phyloP scores from a whole-genome alignment of 2,329 filamentous ascomycete genomes.

The Talaromyces amestolkiae region DNA sequence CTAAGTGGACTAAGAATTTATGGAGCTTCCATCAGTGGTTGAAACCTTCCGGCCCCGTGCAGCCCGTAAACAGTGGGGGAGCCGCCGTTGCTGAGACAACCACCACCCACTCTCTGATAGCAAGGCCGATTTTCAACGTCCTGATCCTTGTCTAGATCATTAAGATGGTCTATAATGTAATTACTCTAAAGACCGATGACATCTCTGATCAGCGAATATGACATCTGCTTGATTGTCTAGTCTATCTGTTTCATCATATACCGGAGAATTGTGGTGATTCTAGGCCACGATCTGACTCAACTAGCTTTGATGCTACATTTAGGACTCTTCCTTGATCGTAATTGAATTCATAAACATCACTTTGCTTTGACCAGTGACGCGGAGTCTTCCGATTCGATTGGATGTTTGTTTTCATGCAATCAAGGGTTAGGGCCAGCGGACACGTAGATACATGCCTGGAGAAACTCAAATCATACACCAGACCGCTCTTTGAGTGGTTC shows the following conservation, averaged over 20 bases:
- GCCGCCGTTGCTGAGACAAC: slow-evolving; percentile 18
- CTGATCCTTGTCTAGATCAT: neutral
- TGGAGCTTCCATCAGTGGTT: neutral
- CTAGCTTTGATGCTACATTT: neutral
- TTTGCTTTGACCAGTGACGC: neutral
- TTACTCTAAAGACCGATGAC: neutral
- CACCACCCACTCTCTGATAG: neutral
- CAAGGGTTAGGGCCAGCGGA: neutral
- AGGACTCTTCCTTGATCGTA: neutral
- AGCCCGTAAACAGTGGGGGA: slow-evolving; percentile 17
- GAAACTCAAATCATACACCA: slow-evolving; percentile 13
- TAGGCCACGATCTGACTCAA: neutral
- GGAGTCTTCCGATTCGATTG: neutral
- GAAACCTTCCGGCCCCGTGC: slow-evolving; percentile 19
- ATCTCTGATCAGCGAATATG: neutral
- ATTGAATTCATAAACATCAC: neutral
- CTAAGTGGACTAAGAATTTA: too few species aligned
- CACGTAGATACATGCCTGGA: neutral
- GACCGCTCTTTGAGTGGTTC: slow-evolving; percentile 8
- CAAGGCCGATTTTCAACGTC: neutral
- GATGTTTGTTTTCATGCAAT: slow-evolving; percentile 13
- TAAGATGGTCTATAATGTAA: neutral
- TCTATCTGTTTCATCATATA: neutral
- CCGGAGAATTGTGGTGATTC: neutral
- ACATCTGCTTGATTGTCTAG: neutral